Conservation (phyloP, 805 yeast genomes). For the Barnettozyma sp. region DNA sequence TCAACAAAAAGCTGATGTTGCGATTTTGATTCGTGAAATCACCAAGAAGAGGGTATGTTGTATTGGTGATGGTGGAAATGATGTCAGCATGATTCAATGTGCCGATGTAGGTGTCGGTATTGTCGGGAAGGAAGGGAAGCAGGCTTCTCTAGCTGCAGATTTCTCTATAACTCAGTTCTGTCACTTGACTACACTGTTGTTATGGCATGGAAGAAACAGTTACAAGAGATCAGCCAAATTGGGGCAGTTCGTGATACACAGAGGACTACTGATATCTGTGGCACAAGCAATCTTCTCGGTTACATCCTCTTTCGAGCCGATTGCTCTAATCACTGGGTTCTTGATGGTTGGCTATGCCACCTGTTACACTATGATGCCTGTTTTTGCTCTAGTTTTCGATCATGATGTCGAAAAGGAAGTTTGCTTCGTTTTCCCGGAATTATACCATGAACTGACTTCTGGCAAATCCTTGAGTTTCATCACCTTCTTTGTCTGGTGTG, state of each 20-base stretch:
- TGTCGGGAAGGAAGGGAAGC: slow-evolving; percentile 97
- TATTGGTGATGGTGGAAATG: slow-evolving; percentile 99
- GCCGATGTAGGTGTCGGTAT: slow-evolving; percentile 99
- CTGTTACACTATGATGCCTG: slow-evolving; percentile 96
- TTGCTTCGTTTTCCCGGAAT: slow-evolving; percentile 87
- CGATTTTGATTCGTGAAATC: slow-evolving; percentile 62
- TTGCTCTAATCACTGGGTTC: slow-evolving; percentile 94
- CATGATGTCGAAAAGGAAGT: slow-evolving; percentile 85
- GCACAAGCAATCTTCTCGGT: slow-evolving; percentile 93
- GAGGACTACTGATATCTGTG: slow-evolving; percentile 89
- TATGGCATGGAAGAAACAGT: slow-evolving; percentile 98
- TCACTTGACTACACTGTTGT: slow-evolving; percentile 72
- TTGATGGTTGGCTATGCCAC: slow-evolving; percentile 98
- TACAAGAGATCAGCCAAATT: slow-evolving; percentile 93
- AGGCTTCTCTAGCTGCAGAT: slow-evolving; percentile 96
- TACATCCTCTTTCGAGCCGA: slow-evolving; percentile 82
- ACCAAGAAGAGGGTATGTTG: slow-evolving; percentile 93
- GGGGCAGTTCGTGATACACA: slow-evolving; percentile 92
- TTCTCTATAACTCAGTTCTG: slow-evolving; percentile 91
- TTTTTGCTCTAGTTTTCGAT: slow-evolving; percentile 85
- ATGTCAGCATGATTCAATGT: slow-evolving; percentile 96
- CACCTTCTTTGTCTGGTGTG: slow-evolving; percentile 88
- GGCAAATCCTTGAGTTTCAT: slow-evolving; percentile 82
- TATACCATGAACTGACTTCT: slow-evolving; percentile 83
- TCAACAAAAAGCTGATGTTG: slow-evolving; percentile 96